Evolutionary conservation across 352 stramenopile species (phyloP), one percentile per base, ranked within the genome.

Genomic region (Pythium sp.): DNA sequence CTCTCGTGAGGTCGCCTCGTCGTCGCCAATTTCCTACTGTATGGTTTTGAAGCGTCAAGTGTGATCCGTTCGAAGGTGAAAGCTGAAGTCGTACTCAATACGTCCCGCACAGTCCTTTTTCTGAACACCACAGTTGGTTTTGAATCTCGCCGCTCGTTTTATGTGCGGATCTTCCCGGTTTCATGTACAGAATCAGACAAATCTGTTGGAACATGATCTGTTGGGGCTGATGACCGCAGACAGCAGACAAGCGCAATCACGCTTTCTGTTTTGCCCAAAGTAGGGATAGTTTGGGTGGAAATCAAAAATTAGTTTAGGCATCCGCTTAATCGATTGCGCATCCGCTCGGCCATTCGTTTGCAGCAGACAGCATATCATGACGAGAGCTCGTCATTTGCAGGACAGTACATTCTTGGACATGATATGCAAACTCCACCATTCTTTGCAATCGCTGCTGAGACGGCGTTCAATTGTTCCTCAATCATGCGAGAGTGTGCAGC

Each of bases 201-300:
- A 7, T 58, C 22, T 58, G 53, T 58, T 58, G 53, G 53, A 36
- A 58, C 24, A 58, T 58, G 53, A 58, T 18, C 51, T 58, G 20
- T 22, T 11, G n/a, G 30, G 53, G 12, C 36, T 7, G 24, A 36
- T 36, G 30, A 58, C 51, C 12, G 49, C 3, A n/a, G 9, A 22
- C 41, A 15, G 0, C 41, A 49, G 41, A 49, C 41, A 15, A 7
- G 51, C 51, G 12, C 51, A 57, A 57, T 57, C 51, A 34, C 24
- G 8, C 14, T 2, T 18, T 20, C 43, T 22, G 7, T 51, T 51
- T 51, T 51, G 18, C 43, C 43, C 43, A 51, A 51, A 51, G 12
- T 24, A 51, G 5, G 3, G 1, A 6, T 24, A 24, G 0, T 24
- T 51, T 51, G 7, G 43, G 43, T 11, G 0, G 0, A 51, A 51